phyloP scores from a whole-genome alignment of 1,139 yeast genomes.

The Candida smagusa region DNA sequence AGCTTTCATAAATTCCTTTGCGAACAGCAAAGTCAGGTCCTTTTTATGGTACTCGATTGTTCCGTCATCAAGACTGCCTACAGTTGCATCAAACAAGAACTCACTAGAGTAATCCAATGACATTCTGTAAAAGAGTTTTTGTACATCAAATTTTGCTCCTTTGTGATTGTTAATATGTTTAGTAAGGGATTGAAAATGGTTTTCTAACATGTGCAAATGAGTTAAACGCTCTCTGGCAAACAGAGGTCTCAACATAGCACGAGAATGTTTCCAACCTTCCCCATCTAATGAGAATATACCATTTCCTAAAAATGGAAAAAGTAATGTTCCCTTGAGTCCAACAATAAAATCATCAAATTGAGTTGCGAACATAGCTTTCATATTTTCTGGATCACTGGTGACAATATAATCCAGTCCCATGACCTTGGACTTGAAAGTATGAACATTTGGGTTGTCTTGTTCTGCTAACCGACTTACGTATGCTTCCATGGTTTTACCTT shows the following conservation, averaged over 20 bases:
- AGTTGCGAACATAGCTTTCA: slow-evolving; percentile 40
- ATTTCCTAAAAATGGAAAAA: slow-evolving; percentile 48
- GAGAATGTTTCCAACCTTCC: slow-evolving; percentile 55
- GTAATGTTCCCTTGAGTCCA: slow-evolving; percentile 44
- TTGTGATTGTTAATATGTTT: slow-evolving; percentile 26
- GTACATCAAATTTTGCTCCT: slow-evolving; percentile 29
- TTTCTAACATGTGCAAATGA: slow-evolving; percentile 46
- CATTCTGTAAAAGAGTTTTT: slow-evolving; percentile 35
- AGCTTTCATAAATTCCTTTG: slow-evolving; percentile 22
- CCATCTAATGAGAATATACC: slow-evolving; percentile 59
- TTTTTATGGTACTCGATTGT: slow-evolving; percentile 18
- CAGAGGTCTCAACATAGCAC: slow-evolving; percentile 59
- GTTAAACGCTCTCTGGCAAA: slow-evolving; percentile 55
- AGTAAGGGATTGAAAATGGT: slow-evolving; percentile 38
- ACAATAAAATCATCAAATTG: slow-evolving; percentile 51
- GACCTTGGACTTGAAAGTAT: slow-evolving; percentile 13
- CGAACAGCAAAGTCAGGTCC: slow-evolving; percentile 16
- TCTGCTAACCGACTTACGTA: slow-evolving; percentile 1
- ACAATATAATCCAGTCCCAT: slow-evolving; percentile 15
- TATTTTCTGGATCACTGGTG: slow-evolving; percentile 23
- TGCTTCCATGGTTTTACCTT: slow-evolving; percentile 4
- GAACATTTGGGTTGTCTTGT: slow-evolving; percentile 3
- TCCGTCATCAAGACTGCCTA: slow-evolving; percentile 27
- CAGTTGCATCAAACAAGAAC: slow-evolving; percentile 37
- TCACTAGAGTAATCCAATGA: slow-evolving; percentile 44